phyloP scores from a whole-genome alignment of 139 green algal species.

The Chlamydomonas schloesseri region DNA sequence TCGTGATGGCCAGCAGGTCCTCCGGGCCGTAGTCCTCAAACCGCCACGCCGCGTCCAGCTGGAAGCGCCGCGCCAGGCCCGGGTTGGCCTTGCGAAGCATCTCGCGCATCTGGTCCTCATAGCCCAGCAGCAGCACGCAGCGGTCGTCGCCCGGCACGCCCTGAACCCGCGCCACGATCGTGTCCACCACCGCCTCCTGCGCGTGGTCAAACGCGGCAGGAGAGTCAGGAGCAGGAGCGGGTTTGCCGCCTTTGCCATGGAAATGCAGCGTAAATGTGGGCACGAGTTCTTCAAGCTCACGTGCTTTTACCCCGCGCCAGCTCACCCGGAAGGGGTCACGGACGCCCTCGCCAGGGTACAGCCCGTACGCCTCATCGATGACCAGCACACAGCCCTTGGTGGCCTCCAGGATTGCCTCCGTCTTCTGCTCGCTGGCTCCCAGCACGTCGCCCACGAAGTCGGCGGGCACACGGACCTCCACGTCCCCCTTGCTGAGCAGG shows the following conservation, averaged over 20 bases:
- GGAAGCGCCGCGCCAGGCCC: conserved; percentile 63
- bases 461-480: conserved; percentile 58
- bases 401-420: conserved; percentile 59
- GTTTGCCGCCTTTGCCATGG: too few species aligned
- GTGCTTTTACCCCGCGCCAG: too few species aligned
- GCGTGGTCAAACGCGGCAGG: background rate
- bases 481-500: conserved; percentile 68
- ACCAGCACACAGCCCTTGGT: conserved; percentile 63
- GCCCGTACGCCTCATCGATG: conserved; percentile 68
- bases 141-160: conserved; percentile 66
- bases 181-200: conserved; percentile 61
- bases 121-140: conserved; percentile 70
- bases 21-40: conserved; percentile 66
- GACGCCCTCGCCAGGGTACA: conserved; percentile 29
- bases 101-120: conserved; percentile 58
- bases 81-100: conserved; percentile 67
- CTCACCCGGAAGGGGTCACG: conserved; percentile 59
- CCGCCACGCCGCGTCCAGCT: conserved; percentile 41
- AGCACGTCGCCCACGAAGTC: conserved; percentile 60
- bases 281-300: too few species aligned
- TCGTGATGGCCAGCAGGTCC: conserved; percentile 59
- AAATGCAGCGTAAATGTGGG: too few species aligned
- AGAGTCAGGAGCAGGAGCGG: too few species aligned
- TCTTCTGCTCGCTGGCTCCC: conserved; percentile 62
- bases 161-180: conserved; percentile 68